Evolutionary conservation across 1,139 yeast genomes (phyloP).

Genomic region (Saccharomycopsis hybrid): DNA sequence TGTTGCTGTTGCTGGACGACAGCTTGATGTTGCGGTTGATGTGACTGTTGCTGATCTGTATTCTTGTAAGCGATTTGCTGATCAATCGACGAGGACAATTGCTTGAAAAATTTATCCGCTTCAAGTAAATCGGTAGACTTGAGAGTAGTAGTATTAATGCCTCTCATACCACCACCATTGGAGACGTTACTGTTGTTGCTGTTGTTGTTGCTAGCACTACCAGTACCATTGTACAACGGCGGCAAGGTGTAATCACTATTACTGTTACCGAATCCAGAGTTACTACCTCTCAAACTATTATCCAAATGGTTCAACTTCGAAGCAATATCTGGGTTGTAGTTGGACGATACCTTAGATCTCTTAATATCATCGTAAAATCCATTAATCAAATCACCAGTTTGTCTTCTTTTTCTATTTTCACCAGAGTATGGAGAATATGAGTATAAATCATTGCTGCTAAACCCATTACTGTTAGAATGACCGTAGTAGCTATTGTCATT

Average conservation of each 20-base stretch:
- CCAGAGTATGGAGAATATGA: slow-evolving; percentile 1
- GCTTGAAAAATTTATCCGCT: slow-evolving; percentile 52
- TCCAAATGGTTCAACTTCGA: slow-evolving; percentile 51
- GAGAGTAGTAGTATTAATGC: slow-evolving; percentile 26
- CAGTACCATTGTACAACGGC: slow-evolving; percentile 24
- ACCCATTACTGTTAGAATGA: too few relatives aligned
- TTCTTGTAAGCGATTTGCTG: slow-evolving; percentile 24
- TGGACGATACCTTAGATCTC: slow-evolving; percentile 49
- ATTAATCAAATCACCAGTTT: slow-evolving; percentile 34
- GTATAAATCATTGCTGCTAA: too few relatives aligned
- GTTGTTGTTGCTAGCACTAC: slow-evolving; percentile 23
- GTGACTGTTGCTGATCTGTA: slow-evolving; percentile 8
- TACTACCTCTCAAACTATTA: slow-evolving; percentile 23
- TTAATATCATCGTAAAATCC: slow-evolving; percentile 49
- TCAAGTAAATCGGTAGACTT: slow-evolving; percentile 41
- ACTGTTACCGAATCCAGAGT: not conserved
- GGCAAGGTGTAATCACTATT: slow-evolving; percentile 32
- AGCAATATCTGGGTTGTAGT: slow-evolving; percentile 56
- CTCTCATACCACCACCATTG: slow-evolving; percentile 22
- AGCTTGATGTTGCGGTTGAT: not conserved
- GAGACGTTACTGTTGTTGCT: slow-evolving; percentile 23
- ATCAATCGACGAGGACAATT: slow-evolving; percentile 48
- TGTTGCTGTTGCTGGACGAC: too few relatives aligned
- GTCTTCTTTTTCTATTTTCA: slow-evolving; percentile 27
- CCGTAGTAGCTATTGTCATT: not conserved